These are phyloP conservation scores for Coprinopsis sp. DNA, from an alignment of 768 basidiomycete species.

Conservation along the genomic window DNA sequence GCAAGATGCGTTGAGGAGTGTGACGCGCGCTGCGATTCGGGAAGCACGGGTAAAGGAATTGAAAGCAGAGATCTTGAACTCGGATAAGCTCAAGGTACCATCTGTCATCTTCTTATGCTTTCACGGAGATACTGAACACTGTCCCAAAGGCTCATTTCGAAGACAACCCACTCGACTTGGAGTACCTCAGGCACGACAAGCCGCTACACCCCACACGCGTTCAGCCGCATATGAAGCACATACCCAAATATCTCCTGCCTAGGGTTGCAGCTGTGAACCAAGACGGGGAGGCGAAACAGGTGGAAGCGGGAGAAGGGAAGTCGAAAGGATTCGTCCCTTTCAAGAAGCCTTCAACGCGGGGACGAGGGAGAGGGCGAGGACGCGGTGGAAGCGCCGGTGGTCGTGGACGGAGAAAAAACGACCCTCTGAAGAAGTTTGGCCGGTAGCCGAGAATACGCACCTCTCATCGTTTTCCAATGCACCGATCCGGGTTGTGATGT, in stretches of 20 bases:
- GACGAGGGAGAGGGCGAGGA: constrained; percentile 53
- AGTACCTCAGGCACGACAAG: constrained; percentile 91
- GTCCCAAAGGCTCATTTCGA: constrained; percentile 92
- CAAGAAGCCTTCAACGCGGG: constrained; percentile 49
- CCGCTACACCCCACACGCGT: constrained; percentile 86
- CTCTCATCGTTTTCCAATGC: too few relatives aligned
- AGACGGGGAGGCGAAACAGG: constrained; percentile 29
- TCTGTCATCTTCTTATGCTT: background rate
- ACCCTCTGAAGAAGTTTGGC: constrained; percentile 79
- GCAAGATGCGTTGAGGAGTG: constrained; percentile 90
- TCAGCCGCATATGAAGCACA: constrained; percentile 93
- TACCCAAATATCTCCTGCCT: constrained; percentile 90
- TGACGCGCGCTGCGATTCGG: constrained; percentile 79
- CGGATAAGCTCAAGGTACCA: constrained; percentile 90
- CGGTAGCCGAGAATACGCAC: too few relatives aligned
- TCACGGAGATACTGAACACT: background rate
- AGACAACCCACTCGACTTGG: constrained; percentile 91
- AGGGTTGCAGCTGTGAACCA: constrained; percentile 64
- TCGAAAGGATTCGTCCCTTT: constrained; percentile 68
- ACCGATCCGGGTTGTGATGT: too few relatives aligned
- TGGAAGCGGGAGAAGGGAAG: constrained; percentile 24
- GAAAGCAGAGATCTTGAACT: constrained; percentile 89
- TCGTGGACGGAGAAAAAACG: constrained; percentile 66
- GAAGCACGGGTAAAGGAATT: constrained; percentile 94
- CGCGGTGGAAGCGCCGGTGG: constrained; percentile 44